Base-by-base conservation (phyloP, 192 early-diverging fungal species). In the Entomortierella chlamydospora region DNA sequence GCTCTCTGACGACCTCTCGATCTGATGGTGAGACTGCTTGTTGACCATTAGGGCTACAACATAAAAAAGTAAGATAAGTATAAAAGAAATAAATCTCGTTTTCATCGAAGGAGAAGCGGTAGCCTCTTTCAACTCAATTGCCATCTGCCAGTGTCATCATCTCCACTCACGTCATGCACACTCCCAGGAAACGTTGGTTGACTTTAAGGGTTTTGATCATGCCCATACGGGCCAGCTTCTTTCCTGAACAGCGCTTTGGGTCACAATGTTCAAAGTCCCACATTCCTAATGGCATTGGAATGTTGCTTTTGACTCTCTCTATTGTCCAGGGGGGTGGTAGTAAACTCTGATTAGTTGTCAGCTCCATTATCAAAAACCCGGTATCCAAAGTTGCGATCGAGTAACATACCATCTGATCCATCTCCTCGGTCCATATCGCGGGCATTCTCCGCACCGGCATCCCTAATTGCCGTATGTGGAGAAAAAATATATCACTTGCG, bases 231-330 rank as follows among this genome's bases (percentile, higher is more conserved):
- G 88, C 93, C 8, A 99, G 82, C 72, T 95, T 95, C 52, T 93
- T 91, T 57, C 98, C 97, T 3, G 95, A 97, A 83, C 97, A 98
- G 20, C 97, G 91, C 82, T 98, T 97, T 0, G 98, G 98, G 80
- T 99, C 98, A 85, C 97, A 99, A 79, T 99, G 98, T 62, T 94
- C 94, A 87, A 99, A 99, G 82, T 99, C 98, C 88, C 93, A 94
- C 92, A 94, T 93, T 55, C 85, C 91, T 17, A 94, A 81, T 17
- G 92, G 90, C 77, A 94, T 89, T 9, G 89, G 89, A 61, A 90
- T 88, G 47, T 53, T 76, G 55, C 70, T 81, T 65, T 30, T 73
- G 58, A 64, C 56, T 39, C 39, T 18, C 33, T 81, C 70, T 73
- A 51, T 47, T 12, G 15, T 47, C 45, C 45, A 47, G 4, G 20